Evolutionary conservation across 129 eudicot genomes (phyloP).

Genomic region (Helianthus tuberosus): DNA sequence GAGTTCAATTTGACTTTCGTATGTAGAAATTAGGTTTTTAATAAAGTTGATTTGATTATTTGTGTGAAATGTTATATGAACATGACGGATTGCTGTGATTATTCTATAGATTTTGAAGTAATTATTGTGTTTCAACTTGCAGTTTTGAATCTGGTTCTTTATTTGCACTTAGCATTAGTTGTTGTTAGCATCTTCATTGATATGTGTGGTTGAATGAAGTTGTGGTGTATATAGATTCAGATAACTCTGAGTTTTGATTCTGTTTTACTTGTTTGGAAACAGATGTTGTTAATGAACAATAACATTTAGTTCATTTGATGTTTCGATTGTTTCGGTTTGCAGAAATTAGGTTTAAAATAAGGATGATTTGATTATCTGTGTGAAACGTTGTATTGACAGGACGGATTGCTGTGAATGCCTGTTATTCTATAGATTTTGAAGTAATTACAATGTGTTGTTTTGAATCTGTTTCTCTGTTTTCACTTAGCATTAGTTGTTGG

Average conservation of each 20-base stretch:
- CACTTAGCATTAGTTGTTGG: neutral
- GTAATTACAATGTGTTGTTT: neutral
- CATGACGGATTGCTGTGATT: neutral
- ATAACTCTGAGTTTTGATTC: neutral
- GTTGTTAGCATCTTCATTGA: constrained; percentile 11
- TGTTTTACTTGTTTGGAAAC: constrained; percentile 15
- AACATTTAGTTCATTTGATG: too few species aligned
- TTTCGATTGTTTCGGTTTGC: constrained; percentile 4
- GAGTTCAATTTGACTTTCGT: constrained; percentile 17
- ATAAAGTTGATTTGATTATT: neutral
- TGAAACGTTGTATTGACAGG: constrained; percentile 9
- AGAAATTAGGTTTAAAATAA: constrained; percentile 15
- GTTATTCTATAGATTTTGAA: neutral
- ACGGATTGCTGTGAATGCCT: constrained; percentile 3
- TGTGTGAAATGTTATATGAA: constrained; percentile 15
- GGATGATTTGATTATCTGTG: constrained; percentile 1
- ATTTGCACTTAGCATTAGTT: neutral
- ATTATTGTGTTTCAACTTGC: neutral
- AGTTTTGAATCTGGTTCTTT: constrained; percentile 1
- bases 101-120: neutral
- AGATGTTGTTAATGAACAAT: too few species aligned
- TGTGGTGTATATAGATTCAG: neutral
- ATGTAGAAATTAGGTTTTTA: constrained; percentile 19
- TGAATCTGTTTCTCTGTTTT: constrained; percentile 1
- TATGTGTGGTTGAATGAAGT: constrained; percentile 21